Evolutionary conservation across 2,329 filamentous ascomycete genomes (phyloP), one percentile per base, ranked within the genome.

Genomic region (Talaromyces amestolkiae): DNA sequence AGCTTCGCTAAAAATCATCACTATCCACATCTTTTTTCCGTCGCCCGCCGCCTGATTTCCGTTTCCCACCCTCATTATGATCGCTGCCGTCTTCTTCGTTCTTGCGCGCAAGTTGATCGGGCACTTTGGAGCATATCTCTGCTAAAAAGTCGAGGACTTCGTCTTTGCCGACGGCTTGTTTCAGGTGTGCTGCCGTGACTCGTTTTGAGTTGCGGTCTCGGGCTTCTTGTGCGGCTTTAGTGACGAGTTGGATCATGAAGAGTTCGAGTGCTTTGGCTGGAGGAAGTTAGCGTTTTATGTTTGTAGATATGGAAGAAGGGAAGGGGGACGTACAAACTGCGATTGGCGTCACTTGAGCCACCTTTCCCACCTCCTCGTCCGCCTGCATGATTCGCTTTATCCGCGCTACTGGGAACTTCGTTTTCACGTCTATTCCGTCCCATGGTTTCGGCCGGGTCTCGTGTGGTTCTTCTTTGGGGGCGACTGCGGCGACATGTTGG

Each of bases 351-450:
- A 98, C 95, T 79, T 99, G 95, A 3, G 95, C 93, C 10, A 99
- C 95, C 80, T 99, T 99, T 68, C 95, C 95, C 0, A 99, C 93
- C 76, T 99, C 95, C 75, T 99, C 95, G 74, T 99, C 95, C 11
- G 94, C 94, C 80, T 99, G 95, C 95, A 99, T 98, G 73, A 99
- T 98, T 61, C 95, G 89, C 84, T 99, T 99, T 82, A 99, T 99
- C 68, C 95, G 87, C 15, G 95, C 95, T 37, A 96, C 96, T 1
- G 95, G 95, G 74, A 99, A 99, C 74, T 97, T 97, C 39, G 94
- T 98, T 78, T 88, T 91, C 72, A 99, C 92, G 51, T 92, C 78
- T 80, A 97, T 80, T 77, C 86, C 77, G 80, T 87, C 78, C 61
- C 76, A 74, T 56, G 77, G 73, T 49, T 73, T 71, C 49, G 75